Evolutionary conservation across 2,329 filamentous ascomycete genomes (phyloP).

Genomic region (Penicillium sp.): DNA sequence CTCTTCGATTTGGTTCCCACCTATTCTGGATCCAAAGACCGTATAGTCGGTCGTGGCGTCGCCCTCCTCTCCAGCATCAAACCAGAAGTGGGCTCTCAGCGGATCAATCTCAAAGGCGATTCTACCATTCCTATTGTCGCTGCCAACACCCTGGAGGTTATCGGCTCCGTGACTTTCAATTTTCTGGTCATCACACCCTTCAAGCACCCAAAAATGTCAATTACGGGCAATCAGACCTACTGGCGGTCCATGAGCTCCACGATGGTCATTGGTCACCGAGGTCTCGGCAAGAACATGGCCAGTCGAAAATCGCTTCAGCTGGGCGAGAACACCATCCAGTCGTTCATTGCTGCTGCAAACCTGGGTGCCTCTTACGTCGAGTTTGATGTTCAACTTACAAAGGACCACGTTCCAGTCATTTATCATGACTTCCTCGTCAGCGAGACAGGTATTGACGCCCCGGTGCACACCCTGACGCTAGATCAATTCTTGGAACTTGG

Average conservation of each 20-base stretch:
- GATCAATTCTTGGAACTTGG: constrained; percentile 90
- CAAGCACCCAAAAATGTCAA: constrained; percentile 84
- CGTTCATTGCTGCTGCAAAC: constrained; percentile 93
- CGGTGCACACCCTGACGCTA: constrained; percentile 87
- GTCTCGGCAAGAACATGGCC: constrained; percentile 83
- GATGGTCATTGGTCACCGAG: constrained; percentile 69
- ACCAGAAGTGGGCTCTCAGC: constrained; percentile 71
- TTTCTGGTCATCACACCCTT: constrained; percentile 94
- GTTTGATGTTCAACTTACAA: constrained; percentile 92
- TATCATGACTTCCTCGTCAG: constrained; percentile 98
- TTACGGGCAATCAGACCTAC: constrained; percentile 86
- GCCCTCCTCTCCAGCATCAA: constrained; percentile 82
- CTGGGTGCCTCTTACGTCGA: constrained; percentile 71
- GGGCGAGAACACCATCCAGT: constrained; percentile 91
- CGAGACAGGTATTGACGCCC: constrained; percentile 94
- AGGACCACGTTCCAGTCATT: constrained; percentile 95
- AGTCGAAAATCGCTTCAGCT: constrained; percentile 83
- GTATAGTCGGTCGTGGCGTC: constrained; percentile 79
- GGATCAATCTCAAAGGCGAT: constrained; percentile 90
- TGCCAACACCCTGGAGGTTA: constrained; percentile 74
- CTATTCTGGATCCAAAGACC: constrained; percentile 75
- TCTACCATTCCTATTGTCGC: constrained; percentile 87
- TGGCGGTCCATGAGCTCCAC: constrained; percentile 90
- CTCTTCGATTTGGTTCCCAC: constrained; percentile 94
- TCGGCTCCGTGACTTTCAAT: constrained; percentile 94